phyloP scores from a whole-genome alignment of 2,329 filamentous ascomycete species.

The Ceratocystis smalleyi region DNA sequence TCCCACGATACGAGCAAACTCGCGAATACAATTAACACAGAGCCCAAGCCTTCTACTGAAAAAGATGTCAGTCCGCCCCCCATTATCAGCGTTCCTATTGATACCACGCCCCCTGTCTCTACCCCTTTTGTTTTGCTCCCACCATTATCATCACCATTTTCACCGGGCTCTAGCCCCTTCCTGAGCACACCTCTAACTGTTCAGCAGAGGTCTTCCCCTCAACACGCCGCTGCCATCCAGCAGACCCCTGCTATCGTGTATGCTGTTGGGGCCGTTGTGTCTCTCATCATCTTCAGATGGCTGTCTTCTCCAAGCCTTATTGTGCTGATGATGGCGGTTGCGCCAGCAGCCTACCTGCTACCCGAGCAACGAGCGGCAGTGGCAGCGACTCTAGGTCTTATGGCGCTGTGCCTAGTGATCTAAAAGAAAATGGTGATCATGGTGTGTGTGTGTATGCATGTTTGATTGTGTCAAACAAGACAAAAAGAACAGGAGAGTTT shows the following conservation, averaged over 20 bases:
- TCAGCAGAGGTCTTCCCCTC: constrained; percentile 10
- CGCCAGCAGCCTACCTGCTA: background rate
- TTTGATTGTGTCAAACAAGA: constrained; percentile 3
- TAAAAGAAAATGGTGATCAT: constrained; percentile 3
- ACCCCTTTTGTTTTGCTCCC: background rate
- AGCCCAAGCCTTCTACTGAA: constrained; percentile 7
- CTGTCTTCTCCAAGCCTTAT: constrained; percentile 1
- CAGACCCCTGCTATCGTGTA: background rate
- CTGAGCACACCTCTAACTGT: constrained; percentile 13
- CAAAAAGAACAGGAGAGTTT: background rate
- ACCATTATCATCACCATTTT: background rate
- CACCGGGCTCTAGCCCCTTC: background rate
- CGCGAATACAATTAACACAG: background rate
- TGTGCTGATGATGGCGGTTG: constrained; percentile 6
- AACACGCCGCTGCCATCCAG: background rate
- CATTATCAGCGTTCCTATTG: background rate
- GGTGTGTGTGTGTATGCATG: constrained; percentile 2
- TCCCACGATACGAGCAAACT: background rate
- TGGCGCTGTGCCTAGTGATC: constrained; percentile 10
- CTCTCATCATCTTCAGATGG: background rate
- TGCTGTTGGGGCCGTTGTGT: background rate
- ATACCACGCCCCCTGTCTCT: background rate
- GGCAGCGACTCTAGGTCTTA: background rate
- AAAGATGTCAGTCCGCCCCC: constrained; percentile 15
- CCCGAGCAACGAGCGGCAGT: constrained; percentile 6